Base-by-base conservation (phyloP, 169 alveolate species). In the Perkinsus chesapeaki region DNA sequence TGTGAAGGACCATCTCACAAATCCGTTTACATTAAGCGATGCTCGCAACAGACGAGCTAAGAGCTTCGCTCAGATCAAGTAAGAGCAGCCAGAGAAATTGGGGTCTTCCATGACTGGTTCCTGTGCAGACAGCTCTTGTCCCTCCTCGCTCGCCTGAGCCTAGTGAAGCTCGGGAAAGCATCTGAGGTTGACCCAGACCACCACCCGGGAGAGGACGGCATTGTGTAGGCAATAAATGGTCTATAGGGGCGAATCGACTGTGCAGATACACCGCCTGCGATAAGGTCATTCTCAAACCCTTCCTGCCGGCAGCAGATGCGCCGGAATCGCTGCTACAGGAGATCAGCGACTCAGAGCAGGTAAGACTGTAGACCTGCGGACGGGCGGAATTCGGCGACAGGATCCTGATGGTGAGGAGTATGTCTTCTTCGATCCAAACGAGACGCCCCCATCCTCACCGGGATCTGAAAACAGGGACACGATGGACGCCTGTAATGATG, bases 11-110 rank as follows among this genome's bases (percentile, higher is more conserved):
- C 82, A 60, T 60, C 82, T 60, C 36, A 60, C 82, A 27, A 60
- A 60, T 34, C 82, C 82, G 37, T 60, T 60, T 34, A 60, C 82
- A 3, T 34, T 60, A 27, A 60, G 82, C 27, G 82, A 60, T 60
- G 82, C 82, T 60, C 82, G 82, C 31, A 60, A 60, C 27, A 60
- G 82, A 23, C 12, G 82, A 34, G 82, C 82, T 47, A 60, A 60
- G 82, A 60, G 82, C 82, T 60, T 60, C 82, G 82, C 82, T 60
- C 82, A 60, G 82, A 60, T 60, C 82, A 60, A 60, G 82, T 60
- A 60, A 16, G 82, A 1, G 82, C 82, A 60, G 23, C 31, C 31
- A 7, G 27, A 1, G 31, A n/a, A n/a, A n/a, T n/a, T n/a, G n/a
- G n/a, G n/a, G n/a, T n/a, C 82, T 27, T 60, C 36, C 12, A 23